Base-by-base conservation (phyloP, 345 rosid species). In the Gynandropsis gynandra region DNA sequence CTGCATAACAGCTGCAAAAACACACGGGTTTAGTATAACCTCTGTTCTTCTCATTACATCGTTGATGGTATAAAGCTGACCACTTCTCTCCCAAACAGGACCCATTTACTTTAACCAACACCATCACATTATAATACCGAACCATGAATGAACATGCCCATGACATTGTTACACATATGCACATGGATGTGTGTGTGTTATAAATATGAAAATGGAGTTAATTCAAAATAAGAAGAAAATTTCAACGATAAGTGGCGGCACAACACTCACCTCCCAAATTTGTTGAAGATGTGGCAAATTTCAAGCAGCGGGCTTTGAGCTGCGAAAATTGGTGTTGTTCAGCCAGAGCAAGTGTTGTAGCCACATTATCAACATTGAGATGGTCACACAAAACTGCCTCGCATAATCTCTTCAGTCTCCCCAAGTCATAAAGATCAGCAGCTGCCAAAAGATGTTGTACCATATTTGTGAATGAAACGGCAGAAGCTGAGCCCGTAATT, bases 391-490 rank as follows among this genome's bases (percentile, higher is more conserved):
- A 66, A 64, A 83, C 78, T 44, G 85, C 74, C 69, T 88, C 97
- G 34, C 95, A 83, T 54, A 85, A 55, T 58, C 77, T 37, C 69
- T 81, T 93, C 62, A 93, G 67, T 47, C 95, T 77, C 61, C 82
- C 97, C 52, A 93, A 69, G 65, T 83, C 80, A 68, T 85, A 93
- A 16, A 81, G 89, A 48, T 88, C 97, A 56, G 95, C 84, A 42
- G 74, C 83, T 39, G 97, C 95, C 70, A 88, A 67, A 40, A 88
- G 83, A 74, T 93, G 97, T 66, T 93, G 97, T 52, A 85, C 77
- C 81, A 93, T 76, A 64, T 76, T 79, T 47, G 86, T 81, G 43
- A 84, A 74, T 34, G 82, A 66, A 65, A 74, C 62, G 47, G 72
- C 42, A 47, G 94, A 76, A 18, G 73, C 16, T 24, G 83, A 80